Conservation (phyloP, 257 asterid genomes). For the Capsicum rhomboideum region DNA sequence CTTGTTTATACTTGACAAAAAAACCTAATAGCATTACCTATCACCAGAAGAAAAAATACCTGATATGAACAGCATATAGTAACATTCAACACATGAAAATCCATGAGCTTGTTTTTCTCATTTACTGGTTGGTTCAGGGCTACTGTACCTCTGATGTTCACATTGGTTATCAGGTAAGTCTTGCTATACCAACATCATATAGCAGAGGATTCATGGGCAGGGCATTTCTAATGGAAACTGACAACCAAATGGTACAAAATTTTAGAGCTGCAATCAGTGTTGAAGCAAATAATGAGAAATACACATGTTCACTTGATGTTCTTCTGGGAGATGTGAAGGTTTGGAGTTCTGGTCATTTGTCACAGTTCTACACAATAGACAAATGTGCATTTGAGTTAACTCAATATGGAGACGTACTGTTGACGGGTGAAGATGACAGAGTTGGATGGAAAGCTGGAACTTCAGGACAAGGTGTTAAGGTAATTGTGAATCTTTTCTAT, state of each 20-base stretch:
- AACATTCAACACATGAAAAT: constrained; percentile 29
- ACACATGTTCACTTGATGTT: constrained; percentile 60
- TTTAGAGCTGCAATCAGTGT: constrained; percentile 58
- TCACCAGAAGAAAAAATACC: background rate
- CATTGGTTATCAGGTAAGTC: constrained; percentile 44
- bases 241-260: constrained; percentile 25
- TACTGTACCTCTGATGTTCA: constrained; percentile 35
- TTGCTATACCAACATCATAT: constrained; percentile 54
- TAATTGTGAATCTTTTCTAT: constrained; percentile 13
- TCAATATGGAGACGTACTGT: constrained; percentile 45
- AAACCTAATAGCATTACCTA: background rate
- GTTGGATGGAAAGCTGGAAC: constrained; percentile 89
- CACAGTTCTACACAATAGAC: constrained; percentile 45
- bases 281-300: constrained; percentile 42
- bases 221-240: constrained; percentile 54
- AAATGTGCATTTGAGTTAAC: constrained; percentile 52
- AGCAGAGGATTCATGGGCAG: constrained; percentile 54
- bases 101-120: constrained; percentile 19
- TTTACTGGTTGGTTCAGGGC: constrained; percentile 6
- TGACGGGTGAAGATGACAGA: constrained; percentile 41
- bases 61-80: background rate
- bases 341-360: constrained; percentile 78
- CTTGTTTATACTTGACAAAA: background rate
- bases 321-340: constrained; percentile 64
- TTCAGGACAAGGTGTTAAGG: constrained; percentile 75